These are phyloP conservation scores for Petunia axillaris DNA, from an alignment of 257 asterid species.

Conservation along the genomic window DNA sequence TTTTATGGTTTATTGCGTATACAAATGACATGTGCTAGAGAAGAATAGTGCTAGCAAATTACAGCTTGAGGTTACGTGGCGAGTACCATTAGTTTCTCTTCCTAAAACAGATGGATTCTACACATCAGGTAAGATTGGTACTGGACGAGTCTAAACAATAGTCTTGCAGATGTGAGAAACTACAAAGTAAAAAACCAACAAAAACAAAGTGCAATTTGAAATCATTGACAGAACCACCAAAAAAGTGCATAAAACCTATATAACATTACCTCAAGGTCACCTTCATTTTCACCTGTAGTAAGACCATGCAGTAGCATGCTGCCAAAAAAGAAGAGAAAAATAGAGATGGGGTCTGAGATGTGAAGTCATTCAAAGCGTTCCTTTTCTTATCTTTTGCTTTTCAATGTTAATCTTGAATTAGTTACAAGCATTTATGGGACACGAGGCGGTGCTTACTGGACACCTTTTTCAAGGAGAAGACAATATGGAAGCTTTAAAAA, in stretches of 20 bases:
- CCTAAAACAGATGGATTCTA: not conserved
- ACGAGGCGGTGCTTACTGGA: not conserved
- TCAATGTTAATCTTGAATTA: not conserved
- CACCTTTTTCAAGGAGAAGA: not conserved
- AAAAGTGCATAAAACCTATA: slow-evolving; percentile 1
- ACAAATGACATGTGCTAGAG: not conserved
- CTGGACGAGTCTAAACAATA: not conserved
- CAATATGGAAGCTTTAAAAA: not conserved
- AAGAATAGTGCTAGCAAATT: not conserved
- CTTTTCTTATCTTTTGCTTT: slow-evolving; percentile 13
- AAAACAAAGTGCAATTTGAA: not conserved
- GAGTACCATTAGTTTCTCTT: not conserved
- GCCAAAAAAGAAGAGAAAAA: slow-evolving; percentile 34
- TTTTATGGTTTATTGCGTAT: not conserved
- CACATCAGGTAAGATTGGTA: not conserved
- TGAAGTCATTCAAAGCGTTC: slow-evolving; percentile 24
- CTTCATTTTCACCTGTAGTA: slow-evolving; percentile 72
- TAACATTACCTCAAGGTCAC: slow-evolving; percentile 85
- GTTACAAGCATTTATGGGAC: not conserved
- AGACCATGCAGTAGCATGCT: slow-evolving; percentile 96
- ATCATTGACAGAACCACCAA: not conserved
- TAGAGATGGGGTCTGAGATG: slow-evolving; percentile 25
- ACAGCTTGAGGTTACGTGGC: not conserved
- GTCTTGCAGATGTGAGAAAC: slow-evolving; percentile 2
- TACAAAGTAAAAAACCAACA: not conserved